A percentile compares a stretch with the other conserved stretches of the same genome.
These are phyloP conservation scores for Ceratobasidium sp. DNA, from an alignment of 1,284 basidiomycete genomes.

Conservation along the genomic window DNA sequence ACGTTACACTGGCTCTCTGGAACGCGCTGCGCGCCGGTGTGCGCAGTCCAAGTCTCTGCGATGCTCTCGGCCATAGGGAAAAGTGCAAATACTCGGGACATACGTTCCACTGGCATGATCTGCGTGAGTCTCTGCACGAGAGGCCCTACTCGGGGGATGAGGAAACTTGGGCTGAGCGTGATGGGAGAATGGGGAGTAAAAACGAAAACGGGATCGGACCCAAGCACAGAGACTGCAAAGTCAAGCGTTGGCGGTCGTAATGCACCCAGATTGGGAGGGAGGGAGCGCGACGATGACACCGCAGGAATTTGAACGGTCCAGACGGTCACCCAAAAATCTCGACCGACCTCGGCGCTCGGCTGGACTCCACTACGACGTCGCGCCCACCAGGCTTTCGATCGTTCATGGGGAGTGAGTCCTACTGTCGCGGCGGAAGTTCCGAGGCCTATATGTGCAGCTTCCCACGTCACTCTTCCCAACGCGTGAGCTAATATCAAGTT, in stretches of 20 bases:
- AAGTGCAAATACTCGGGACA: slow-evolving; percentile 36
- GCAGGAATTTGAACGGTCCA: slow-evolving; percentile 33
- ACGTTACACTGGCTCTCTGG: slow-evolving; percentile 43
- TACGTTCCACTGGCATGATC: slow-evolving; percentile 28
- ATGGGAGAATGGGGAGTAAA: slow-evolving; percentile 14
- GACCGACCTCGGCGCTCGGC: background rate
- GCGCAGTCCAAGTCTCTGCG: slow-evolving; percentile 19
- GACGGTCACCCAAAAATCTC: slow-evolving; percentile 41
- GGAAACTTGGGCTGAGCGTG: background rate
- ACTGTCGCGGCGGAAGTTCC: background rate
- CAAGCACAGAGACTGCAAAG: slow-evolving; percentile 29
- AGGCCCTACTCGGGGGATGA: background rate
- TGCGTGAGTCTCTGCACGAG: slow-evolving; percentile 11
- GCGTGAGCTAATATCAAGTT: slow-evolving; percentile 39
- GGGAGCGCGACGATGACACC: background rate
- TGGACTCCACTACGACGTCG: slow-evolving; percentile 1
- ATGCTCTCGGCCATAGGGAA: slow-evolving; percentile 32
- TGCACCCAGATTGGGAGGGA: background rate
- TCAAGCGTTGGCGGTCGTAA: slow-evolving; percentile 23
- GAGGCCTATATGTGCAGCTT: background rate
- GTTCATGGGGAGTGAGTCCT: slow-evolving; percentile 1
- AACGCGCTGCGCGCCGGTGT: slow-evolving; percentile 21
- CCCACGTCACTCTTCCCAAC: slow-evolving; percentile 15
- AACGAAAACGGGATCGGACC: slow-evolving; percentile 32
- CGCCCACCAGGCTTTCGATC: slow-evolving; percentile 33